Conservation (phyloP, 2,329 filamentous ascomycete species). For the Blumeria graminis region DNA sequence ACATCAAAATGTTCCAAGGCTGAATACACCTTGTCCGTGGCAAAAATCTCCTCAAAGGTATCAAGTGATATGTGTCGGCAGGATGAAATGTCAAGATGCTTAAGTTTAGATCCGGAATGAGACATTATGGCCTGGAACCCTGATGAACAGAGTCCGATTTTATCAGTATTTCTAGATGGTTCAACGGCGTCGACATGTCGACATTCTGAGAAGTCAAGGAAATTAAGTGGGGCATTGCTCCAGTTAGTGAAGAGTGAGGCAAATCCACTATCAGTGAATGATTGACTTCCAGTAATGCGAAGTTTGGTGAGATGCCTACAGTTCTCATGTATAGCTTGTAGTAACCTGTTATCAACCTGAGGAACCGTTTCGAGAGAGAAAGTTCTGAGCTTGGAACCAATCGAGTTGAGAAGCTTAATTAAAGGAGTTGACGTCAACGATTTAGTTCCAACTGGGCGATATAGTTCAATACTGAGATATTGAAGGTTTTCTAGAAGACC, state of each 20-base stretch:
- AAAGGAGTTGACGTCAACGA: slow-evolving; percentile 26
- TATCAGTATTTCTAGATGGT: slow-evolving; percentile 38
- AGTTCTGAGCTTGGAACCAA: slow-evolving; percentile 47
- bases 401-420: slow-evolving; percentile 30
- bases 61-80: slow-evolving; percentile 57
- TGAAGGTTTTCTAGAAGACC: slow-evolving; percentile 36
- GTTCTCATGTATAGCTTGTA: slow-evolving; percentile 43
- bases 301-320: slow-evolving; percentile 51
- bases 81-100: slow-evolving; percentile 51
- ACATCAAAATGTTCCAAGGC: slow-evolving; percentile 49
- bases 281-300: slow-evolving; percentile 54
- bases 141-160: slow-evolving; percentile 47
- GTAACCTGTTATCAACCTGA: slow-evolving; percentile 40
- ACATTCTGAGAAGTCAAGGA: slow-evolving; percentile 53
- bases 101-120: slow-evolving; percentile 47
- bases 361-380: slow-evolving; percentile 51
- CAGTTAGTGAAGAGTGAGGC: slow-evolving; percentile 49
- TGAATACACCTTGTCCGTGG: slow-evolving; percentile 34
- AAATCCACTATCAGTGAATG: slow-evolving; percentile 53
- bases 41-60: slow-evolving; percentile 55
- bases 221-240: slow-evolving; percentile 45
- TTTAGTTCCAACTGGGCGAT: slow-evolving; percentile 15
- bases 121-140: slow-evolving; percentile 65
- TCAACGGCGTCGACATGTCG: slow-evolving; percentile 50
- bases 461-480: slow-evolving; percentile 51